Base-by-base conservation (phyloP, 805 yeast species). In the Wickerhamiella dianesei region DNA sequence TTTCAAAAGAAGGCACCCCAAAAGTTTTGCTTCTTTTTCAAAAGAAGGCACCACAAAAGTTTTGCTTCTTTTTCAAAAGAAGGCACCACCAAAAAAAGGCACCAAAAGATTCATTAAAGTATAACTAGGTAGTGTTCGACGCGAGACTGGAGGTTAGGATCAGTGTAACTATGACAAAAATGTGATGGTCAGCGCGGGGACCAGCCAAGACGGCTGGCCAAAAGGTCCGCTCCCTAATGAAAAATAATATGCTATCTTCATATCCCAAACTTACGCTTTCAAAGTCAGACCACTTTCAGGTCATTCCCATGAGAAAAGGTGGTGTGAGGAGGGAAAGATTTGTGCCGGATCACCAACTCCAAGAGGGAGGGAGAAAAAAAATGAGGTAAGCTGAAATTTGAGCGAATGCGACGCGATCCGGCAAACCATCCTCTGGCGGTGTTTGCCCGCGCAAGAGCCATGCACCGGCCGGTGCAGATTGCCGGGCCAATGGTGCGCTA, bases 401-500 rank as follows among this genome's bases (percentile, higher is more conserved):
- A 13, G 35, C 8, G 40, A 2, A 40, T 37, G 45, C 46, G 55
- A 32, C 63, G 79, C 50, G 61, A 66, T 41, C 68, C 72, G 16
- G 59, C 65, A 29, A 71, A 75, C 61, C 74, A 74, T 53, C 82
- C 83, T 13, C 55, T 77, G 17, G 61, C 66, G 39, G 73, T 79
- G 14, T 68, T 79, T 9, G 64, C 67, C 45, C 63, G 71, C 67
- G 80, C 59, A 60, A 64, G 52, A 45, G 55, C 20, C 2, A 74
- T 72, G 50, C 67, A 68, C 3, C 63, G 80, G 49, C 80, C 81
- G 0, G 85, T 75, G 1, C 73, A 71, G 40, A 71, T 82, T 9
- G 79, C 84, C 1, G 98, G 97, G 0, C 98, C 98, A 3, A 92
- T 92, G 98, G 98, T 92, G 1, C 69, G 98, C 44, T 92, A 92